Percentiles rank a stretch among this genome's conserved stretches.
phyloP scores from a whole-genome alignment of 2,329 filamentous ascomycete genomes.

The Epichloe glyceriae region DNA sequence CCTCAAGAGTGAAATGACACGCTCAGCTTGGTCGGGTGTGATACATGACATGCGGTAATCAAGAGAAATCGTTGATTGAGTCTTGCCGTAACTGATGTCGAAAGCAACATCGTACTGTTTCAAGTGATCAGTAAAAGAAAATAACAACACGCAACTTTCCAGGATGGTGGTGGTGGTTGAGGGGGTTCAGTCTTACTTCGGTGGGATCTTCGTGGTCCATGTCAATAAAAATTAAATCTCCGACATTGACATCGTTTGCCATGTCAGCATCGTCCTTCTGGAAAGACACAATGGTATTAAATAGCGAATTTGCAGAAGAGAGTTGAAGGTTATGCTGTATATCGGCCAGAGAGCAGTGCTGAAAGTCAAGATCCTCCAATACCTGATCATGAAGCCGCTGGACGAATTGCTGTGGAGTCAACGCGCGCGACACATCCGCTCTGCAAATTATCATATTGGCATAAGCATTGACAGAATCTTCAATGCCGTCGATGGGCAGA shows the following conservation, averaged over 20 bases:
- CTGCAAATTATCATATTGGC: constrained; percentile 2
- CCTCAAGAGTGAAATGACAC: constrained; percentile 1
- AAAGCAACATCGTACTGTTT: constrained; percentile 1
- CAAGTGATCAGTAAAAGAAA: background rate
- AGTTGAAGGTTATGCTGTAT: constrained; percentile 24
- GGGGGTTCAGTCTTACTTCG: background rate
- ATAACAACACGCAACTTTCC: too few species aligned
- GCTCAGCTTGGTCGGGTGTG: background rate
- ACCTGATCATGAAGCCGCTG: constrained; percentile 28
- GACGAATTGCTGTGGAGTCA: constrained; percentile 21
- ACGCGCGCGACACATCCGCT: constrained; percentile 12
- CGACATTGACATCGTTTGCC: background rate
- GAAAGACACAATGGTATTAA: constrained; percentile 22
- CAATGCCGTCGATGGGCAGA: constrained; percentile 1
- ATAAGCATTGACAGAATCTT: constrained; percentile 4
- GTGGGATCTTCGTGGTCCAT: constrained; percentile 2
- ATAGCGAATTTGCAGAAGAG: constrained; percentile 10
- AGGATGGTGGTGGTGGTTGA: too few species aligned
- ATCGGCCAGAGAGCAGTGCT: constrained; percentile 34
- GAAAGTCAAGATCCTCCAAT: constrained; percentile 29
- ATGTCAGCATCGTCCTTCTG: constrained; percentile 10
- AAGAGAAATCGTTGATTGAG: background rate
- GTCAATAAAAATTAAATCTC: background rate
- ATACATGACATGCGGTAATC: background rate
- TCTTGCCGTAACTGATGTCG: background rate